Base-by-base conservation (phyloP, 768 basidiomycete genomes). In the Boletus rex-veris region DNA sequence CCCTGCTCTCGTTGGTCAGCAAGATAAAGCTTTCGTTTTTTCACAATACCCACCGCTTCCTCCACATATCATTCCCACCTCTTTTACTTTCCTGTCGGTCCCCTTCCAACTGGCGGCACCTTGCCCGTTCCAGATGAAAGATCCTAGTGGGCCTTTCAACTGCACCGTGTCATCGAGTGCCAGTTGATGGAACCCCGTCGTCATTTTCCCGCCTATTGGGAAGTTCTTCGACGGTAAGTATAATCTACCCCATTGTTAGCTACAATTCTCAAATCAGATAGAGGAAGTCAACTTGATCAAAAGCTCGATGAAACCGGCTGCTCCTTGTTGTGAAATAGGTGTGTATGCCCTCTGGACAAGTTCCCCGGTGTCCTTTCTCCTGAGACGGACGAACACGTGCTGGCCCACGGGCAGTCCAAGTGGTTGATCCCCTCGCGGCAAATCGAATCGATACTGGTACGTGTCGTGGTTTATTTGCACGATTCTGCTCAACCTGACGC, bases 381-480 rank as follows among this genome's bases (percentile, higher is more conserved):
- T 63, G 14, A 84, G 62, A 2, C 83, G 75, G 7, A 80, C 75
- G 57, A 79, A 81, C 42, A 84, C 76, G 57, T 85, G 84, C 48
- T 84, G 81, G 5, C 84, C 83, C n/a, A 77, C 72, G 0, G 79
- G 79, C 12, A 85, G 68, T 9, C 84, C 84, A 6, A 85, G 70
- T 7, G 64, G 61, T 54, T 79, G 78, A 5, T 74, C 67, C 1
- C 59, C 52, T 18, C 64, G 55, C 7, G 74, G 71, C 6, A 85
- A 67, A 11, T 71, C 71, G 60, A 84, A 83, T 21, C 78, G 73
- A 67, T 77, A 84, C 12, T 79, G 53, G 50, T 74, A 72, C 0
- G 79, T 74, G 59, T 84, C 76, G 57, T 76, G 75, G 41, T 80
- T 81, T 45, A 81, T 62, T 15, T 65, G 50, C 33, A 66, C 53